A percentile compares a stretch with the other conserved stretches of the same genome.
Evolutionary conservation across 352 stramenopile genomes (phyloP).

Genomic region (Blastocystis hominis): DNA sequence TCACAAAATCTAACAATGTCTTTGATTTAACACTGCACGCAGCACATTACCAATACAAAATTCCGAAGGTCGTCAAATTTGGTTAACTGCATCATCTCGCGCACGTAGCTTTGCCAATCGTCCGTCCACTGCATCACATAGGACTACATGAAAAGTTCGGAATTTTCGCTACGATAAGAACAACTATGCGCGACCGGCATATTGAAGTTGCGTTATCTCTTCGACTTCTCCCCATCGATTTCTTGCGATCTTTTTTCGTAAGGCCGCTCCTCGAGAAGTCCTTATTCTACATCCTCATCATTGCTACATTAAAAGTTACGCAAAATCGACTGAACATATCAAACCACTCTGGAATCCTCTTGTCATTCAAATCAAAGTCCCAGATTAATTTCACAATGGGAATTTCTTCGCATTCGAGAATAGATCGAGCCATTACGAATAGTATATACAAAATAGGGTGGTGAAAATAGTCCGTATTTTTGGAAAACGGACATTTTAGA

Average conservation of each 20-base stretch:
- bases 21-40: too few species aligned
- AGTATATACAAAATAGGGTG: background rate
- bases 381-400: conserved; percentile 20
- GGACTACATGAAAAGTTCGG: background rate
- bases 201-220: conserved; percentile 18
- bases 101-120: background rate
- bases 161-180: background rate
- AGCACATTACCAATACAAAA: background rate
- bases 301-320: background rate
- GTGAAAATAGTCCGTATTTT: background rate
- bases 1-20: too few species aligned
- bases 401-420: conserved; percentile 12
- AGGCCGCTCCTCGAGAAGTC: conserved; percentile 20
- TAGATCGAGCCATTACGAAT: background rate
- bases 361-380: background rate
- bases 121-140: background rate
- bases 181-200: conserved; percentile 11
- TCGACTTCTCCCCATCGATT: background rate
- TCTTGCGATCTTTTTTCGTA: background rate
- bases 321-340: background rate
- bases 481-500: background rate
- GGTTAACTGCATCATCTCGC: background rate
- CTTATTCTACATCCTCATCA: background rate
- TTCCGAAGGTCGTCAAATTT: conserved; percentile 2
- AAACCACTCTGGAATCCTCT: background rate